Evolutionary conservation across 2,329 filamentous ascomycete species (phyloP).

Genomic region (Aspergillus tubingensis): DNA sequence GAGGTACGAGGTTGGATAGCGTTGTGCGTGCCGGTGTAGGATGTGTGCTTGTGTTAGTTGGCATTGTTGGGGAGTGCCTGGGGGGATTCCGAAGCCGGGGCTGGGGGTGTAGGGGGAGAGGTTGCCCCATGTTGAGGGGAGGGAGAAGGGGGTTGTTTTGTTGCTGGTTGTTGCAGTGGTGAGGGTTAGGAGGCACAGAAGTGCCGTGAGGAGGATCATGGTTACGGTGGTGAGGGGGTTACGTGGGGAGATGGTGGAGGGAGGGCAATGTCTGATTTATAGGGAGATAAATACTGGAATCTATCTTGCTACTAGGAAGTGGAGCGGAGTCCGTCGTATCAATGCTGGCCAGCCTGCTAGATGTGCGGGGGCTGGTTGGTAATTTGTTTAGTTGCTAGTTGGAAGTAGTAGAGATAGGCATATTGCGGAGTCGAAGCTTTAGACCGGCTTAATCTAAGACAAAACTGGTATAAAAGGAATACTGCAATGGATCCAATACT

Average conservation of each 20-base stretch:
- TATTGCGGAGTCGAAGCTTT: background rate
- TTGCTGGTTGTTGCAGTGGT: slow-evolving; percentile 30
- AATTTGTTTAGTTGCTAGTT: background rate
- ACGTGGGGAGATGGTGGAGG: background rate
- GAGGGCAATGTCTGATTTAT: too few relatives aligned
- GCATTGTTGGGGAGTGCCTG: slow-evolving; percentile 57
- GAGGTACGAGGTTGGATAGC: slow-evolving; percentile 50
- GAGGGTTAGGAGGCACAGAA: background rate
- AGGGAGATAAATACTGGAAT: background rate
- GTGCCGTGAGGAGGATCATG: background rate
- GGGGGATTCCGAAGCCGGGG: slow-evolving; percentile 27
- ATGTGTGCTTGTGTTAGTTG: slow-evolving; percentile 57
- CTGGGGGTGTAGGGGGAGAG: slow-evolving; percentile 33
- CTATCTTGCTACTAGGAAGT: background rate
- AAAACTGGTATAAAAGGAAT: background rate
- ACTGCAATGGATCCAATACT: background rate
- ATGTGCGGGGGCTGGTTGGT: background rate
- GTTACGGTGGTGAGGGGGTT: background rate
- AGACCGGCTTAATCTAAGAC: background rate
- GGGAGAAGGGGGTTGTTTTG: slow-evolving; percentile 32
- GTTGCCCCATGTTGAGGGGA: slow-evolving; percentile 34
- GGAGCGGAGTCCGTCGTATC: background rate
- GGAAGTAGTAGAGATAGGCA: background rate
- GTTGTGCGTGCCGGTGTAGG: slow-evolving; percentile 58
- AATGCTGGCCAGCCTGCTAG: background rate